Conservation (phyloP, 805 yeast species). For the Cyberlindnera samutprakarnensis region DNA sequence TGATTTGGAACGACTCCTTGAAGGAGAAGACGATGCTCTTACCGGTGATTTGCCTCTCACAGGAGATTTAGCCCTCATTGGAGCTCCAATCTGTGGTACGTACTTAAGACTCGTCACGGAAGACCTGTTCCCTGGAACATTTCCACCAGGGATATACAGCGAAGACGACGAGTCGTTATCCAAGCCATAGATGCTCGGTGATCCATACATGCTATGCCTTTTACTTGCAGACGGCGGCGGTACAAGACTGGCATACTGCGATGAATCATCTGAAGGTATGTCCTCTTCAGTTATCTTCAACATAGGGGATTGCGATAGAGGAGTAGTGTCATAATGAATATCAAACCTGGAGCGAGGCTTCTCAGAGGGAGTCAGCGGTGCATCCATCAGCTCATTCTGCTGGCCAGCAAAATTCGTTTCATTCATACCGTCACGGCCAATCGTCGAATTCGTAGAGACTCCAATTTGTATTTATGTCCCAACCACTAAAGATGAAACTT, state of each 20-base stretch:
- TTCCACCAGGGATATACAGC: conserved; percentile 21
- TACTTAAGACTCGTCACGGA: conserved; percentile 20
- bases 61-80: conserved; percentile 23
- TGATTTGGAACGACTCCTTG: conserved; percentile 20
- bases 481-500: no score
- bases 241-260: conserved; percentile 14
- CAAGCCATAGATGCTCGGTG: no score
- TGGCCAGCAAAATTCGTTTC: no score
- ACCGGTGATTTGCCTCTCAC: conserved; percentile 22
- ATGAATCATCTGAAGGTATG: conserved; percentile 1
- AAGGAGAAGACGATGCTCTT: conserved; percentile 24
- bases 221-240: conserved; percentile 11
- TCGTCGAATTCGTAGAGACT: no score
- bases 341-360: conserved; percentile 17
- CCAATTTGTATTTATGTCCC: no score
- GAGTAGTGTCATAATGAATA: conserved; percentile 14
- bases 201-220: no score
- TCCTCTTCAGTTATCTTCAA: conserved; percentile 21
- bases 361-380: conserved; percentile 14
- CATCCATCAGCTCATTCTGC: neutral
- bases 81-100: conserved; percentile 17
- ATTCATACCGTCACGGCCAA: no score
- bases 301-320: conserved; percentile 23
- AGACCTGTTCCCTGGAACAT: conserved; percentile 21
- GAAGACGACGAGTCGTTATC: conserved; percentile 1